Base-by-base conservation (phyloP, 1,139 yeast species). In the Taphrina pruni region DNA sequence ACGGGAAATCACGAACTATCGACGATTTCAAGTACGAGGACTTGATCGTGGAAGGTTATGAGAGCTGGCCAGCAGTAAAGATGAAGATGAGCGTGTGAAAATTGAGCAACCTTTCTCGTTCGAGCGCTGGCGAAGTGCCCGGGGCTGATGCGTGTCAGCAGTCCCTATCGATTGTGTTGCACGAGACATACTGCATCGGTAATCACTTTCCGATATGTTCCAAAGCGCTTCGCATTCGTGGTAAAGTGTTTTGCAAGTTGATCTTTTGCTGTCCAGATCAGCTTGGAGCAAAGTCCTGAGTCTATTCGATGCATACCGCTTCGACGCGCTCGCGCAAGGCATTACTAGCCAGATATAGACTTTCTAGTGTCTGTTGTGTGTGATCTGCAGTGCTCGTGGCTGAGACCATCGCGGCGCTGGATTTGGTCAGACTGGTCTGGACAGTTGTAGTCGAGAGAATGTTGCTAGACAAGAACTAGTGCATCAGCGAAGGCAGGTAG, bases 11-110 rank as follows among this genome's bases (percentile, higher is more conserved):
- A 35, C 67, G 67, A 7, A 79, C 83, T 71, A 94, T 94, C 71
- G 98, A 93, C 77, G 97, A 90, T 75, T 94, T 94, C 81, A 85
- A 82, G 74, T 89, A 81, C 75, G 97, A 92, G 71, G 99, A 94
- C 78, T 92, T 94, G 76, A 88, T 87, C 75, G 86, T 94, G 58
- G 81, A 81, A 1, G 90, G 86, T 69, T 94, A 94, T 78, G 82
- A 89, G 70, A 97, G 97, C 1, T 88, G 91, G 77, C 85, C 87
- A 5, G 87, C 87, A 71, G 93, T 94, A 74, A 90, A 89, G 74
- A 94, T 94, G 99, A 85, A 90, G 79, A 84, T 87, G 88, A 84
- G 88, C 73, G 88, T 87, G 70, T 82, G 76, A 64, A 14, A 32
- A 39, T 2, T 6, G 4, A 39, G 43, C 14, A 39, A 39, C 43